Percentiles rank a stretch among this genome's conserved stretches.
Conservation (phyloP, 306 rosid species). For the Medicago arabica region DNA sequence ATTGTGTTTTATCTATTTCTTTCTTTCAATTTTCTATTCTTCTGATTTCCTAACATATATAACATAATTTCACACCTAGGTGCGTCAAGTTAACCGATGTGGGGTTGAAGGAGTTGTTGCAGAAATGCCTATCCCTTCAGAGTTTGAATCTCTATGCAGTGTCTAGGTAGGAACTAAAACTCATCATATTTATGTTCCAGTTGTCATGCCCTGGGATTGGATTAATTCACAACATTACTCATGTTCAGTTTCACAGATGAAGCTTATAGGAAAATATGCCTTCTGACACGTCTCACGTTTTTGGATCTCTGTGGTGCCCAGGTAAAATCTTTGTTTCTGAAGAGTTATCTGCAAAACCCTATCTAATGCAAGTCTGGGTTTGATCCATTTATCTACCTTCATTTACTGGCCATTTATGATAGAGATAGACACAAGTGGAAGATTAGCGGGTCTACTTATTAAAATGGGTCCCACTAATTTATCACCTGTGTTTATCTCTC, state of each 20-base stretch:
- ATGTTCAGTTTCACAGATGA: constrained; percentile 75
- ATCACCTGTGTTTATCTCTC: no score
- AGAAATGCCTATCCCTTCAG: constrained; percentile 59
- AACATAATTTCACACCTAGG: constrained; percentile 52
- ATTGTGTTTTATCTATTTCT: background rate
- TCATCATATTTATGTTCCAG: constrained; percentile 21
- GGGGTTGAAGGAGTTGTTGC: constrained; percentile 68
- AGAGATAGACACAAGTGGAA: no score
- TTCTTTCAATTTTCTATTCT: background rate
- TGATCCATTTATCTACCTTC: no score
- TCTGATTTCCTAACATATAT: background rate
- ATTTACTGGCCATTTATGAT: no score
- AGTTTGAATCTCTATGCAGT: constrained; percentile 84
- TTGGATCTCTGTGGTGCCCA: constrained; percentile 89
- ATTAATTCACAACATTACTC: constrained; percentile 35
- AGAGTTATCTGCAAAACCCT: constrained; percentile 21
- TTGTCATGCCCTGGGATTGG: constrained; percentile 22
- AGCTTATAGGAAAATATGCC: constrained; percentile 64
- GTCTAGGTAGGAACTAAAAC: constrained; percentile 63
- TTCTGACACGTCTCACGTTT: constrained; percentile 59
- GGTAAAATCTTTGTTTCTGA: constrained; percentile 53
- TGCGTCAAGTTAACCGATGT: constrained; percentile 73
- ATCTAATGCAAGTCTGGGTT: constrained; percentile 3
- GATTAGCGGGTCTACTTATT: no score
- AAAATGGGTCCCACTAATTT: no score